Percentiles rank a stretch among this genome's conserved stretches.
phyloP scores from a whole-genome alignment of 176 grass and related monocot species.

The Saccharum spontaneum region DNA sequence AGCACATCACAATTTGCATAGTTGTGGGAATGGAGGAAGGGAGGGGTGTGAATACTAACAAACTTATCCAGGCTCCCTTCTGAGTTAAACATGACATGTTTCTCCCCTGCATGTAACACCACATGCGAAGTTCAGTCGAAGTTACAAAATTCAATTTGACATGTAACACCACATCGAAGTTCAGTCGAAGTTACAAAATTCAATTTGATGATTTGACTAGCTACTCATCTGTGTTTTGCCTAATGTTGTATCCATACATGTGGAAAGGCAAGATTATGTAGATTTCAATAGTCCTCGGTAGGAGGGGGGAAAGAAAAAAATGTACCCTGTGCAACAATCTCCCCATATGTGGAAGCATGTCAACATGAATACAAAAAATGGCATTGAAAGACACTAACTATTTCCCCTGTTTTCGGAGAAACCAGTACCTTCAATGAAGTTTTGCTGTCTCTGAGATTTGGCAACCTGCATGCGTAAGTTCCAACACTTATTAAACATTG shows the following conservation, averaged over 20 bases:
- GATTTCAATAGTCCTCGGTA: background rate
- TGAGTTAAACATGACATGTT: conserved; percentile 10
- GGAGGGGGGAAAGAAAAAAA: background rate
- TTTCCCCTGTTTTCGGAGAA: conserved; percentile 29
- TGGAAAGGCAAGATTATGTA: background rate
- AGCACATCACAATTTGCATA: conserved; percentile 4
- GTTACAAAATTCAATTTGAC: conserved; percentile 9
- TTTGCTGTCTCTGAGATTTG: conserved; percentile 35
- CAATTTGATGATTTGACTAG: conserved; percentile 10
- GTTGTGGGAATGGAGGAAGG: background rate
- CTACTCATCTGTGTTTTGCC: background rate
- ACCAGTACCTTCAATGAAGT: conserved; percentile 37
- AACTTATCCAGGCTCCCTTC: conserved; percentile 30
- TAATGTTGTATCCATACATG: background rate
- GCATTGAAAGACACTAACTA: conserved; percentile 8
- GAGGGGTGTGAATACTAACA: conserved; percentile 23
- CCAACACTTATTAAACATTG: conserved; percentile 22
- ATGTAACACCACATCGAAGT: conserved; percentile 29
- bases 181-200: background rate
- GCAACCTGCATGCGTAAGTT: conserved; percentile 34
- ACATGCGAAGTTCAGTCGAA: background rate
- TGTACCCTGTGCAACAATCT: background rate
- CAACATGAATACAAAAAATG: conserved; percentile 21
- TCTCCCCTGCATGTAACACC: conserved; percentile 43
- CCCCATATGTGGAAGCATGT: background rate